Evolutionary conservation across 768 basidiomycete species (phyloP).

Genomic region (Macrolepiota dolichaula): DNA sequence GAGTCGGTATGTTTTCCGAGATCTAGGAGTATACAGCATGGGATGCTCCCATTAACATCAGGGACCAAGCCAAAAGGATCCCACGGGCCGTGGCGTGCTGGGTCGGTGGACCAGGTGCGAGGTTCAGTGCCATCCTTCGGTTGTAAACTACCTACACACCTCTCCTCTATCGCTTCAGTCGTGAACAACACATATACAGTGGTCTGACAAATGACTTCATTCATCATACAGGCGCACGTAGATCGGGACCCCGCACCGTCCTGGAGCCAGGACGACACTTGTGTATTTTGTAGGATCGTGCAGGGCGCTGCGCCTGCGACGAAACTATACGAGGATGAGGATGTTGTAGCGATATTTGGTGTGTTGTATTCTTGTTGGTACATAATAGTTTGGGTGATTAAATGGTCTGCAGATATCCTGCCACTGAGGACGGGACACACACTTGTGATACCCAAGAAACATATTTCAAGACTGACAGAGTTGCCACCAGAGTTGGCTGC

Average conservation of each 20-base stretch:
- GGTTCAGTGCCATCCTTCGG: no score
- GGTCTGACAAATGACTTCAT: slow-evolving; percentile 57
- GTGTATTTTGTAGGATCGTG: slow-evolving; percentile 69
- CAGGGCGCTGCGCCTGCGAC: slow-evolving; percentile 41
- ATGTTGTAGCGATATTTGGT: slow-evolving; percentile 67
- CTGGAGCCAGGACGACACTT: slow-evolving; percentile 50
- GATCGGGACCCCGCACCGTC: slow-evolving; percentile 38
- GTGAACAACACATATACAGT: no score
- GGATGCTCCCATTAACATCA: not conserved
- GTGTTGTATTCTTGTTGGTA: slow-evolving; percentile 5
- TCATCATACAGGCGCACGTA: slow-evolving; percentile 64
- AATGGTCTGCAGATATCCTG: slow-evolving; percentile 48
- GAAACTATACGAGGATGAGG: slow-evolving; percentile 58
- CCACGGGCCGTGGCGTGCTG: not conserved
- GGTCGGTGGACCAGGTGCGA: no score
- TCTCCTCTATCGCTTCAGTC: no score
- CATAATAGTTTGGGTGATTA: not conserved
- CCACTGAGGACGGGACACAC: slow-evolving; percentile 67
- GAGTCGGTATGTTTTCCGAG: no score
- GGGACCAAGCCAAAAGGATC: not conserved
- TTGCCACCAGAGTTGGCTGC: slow-evolving; percentile 58
- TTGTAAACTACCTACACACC: no score
- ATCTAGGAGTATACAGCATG: no score
- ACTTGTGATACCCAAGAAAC: slow-evolving; percentile 67
- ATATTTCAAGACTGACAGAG: slow-evolving; percentile 61